Base-by-base conservation (phyloP, 2,329 filamentous ascomycete genomes). In the Apiospora pterosperma region DNA sequence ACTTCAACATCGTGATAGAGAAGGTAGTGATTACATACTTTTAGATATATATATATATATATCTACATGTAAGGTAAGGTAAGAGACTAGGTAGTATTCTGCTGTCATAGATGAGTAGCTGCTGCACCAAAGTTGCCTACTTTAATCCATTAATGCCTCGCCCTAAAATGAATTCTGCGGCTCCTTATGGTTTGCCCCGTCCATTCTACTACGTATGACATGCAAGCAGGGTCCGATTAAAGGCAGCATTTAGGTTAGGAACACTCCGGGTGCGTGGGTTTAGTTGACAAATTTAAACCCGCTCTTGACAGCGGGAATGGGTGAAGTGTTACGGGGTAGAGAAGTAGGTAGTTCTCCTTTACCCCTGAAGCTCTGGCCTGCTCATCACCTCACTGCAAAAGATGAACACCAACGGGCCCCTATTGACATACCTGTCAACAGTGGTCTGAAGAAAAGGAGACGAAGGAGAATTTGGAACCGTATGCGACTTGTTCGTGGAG, bases 161-260 rank as follows among this genome's bases (percentile, higher is more conserved):
- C 44, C 21, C 44, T 34, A n/a, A 16, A 55, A 55, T 34, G 48
- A 7, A 21, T 55, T 34, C 25, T 34, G 19, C 48, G 34, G 48
- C 28, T 55, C 48, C n/a, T 42, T 23, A 23, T 42, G 28, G 48
- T 42, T 42, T 42, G 8, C 41, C 41, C 41, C n/a, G 48, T 55
- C 19, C 48, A 28, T 55, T 19, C 48, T 55, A 55, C n/a, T n/a
- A n/a, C n/a, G n/a, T n/a, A n/a, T 34, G 48, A 34, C 48, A 55
- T 55, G 48, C 48, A 55, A 55, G 48, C n/a, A 55, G 48, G 48
- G 48, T 55, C 48, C 48, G 48, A 34, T 55, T 34, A 55, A 55
- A 55, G 48, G n/a, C 34, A 10, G 48, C 48, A 55, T 55, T 55
- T 55, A 55, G 48, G 48, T 55, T 55, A 25, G 48, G 48, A 31